Evolutionary conservation across 805 yeast species (phyloP).

Genomic region (Starmerella stigmatis): DNA sequence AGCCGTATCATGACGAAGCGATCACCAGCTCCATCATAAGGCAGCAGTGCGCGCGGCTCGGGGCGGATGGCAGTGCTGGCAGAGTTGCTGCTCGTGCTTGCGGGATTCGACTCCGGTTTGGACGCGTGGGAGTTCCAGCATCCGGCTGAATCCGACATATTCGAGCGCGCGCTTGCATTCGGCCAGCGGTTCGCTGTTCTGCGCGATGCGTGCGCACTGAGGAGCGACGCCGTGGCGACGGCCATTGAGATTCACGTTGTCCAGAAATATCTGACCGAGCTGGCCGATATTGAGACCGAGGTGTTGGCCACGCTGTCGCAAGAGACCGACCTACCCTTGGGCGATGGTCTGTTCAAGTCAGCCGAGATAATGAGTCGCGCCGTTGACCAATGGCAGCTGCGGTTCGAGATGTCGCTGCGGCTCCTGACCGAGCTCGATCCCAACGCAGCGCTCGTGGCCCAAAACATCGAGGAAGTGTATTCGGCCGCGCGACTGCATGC

Average conservation of each 20-base stretch:
- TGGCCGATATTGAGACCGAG: conserved; percentile 4
- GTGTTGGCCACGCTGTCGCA: neutral
- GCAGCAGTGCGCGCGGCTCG: neutral
- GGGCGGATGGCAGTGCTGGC: conserved; percentile 9
- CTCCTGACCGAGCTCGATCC: conserved; percentile 4
- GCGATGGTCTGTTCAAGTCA: neutral
- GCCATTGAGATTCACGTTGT: conserved; percentile 5
- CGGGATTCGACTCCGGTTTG: conserved; percentile 12
- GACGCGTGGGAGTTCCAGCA: conserved; percentile 1
- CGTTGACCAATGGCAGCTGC: conserved; percentile 7
- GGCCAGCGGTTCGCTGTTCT: conserved; percentile 8
- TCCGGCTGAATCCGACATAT: conserved; percentile 12
- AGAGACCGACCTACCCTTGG: neutral
- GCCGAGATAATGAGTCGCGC: conserved; percentile 4
- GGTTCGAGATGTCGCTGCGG: neutral
- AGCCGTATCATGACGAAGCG: too few relatives aligned
- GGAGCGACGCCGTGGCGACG: conserved; percentile 5
- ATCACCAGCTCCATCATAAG: neutral
- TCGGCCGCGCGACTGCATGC: neutral
- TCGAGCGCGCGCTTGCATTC: conserved; percentile 7
- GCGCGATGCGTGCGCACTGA: neutral
- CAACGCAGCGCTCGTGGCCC: neutral
- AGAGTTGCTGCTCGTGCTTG: conserved; percentile 15
- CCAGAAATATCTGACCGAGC: conserved; percentile 5
- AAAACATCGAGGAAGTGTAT: neutral